phyloP scores from a whole-genome alignment of 441 rosid genomes.

The Sinapis alba region DNA sequence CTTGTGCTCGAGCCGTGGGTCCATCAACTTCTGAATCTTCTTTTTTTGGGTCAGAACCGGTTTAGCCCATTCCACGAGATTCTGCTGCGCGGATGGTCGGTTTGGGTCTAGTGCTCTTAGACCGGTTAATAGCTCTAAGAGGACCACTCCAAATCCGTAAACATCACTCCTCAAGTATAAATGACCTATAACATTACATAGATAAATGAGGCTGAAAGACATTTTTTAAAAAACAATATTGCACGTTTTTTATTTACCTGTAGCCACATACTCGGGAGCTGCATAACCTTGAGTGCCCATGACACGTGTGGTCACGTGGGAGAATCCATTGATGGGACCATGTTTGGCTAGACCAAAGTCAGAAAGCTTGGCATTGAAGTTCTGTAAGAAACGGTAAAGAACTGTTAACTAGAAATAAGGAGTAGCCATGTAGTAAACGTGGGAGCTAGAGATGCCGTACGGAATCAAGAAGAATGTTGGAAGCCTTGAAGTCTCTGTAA shows the following conservation, averaged over 20 bases:
- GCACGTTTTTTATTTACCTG: slow-evolving; percentile 49
- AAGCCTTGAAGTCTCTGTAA: slow-evolving; percentile 84
- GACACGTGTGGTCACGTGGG: slow-evolving; percentile 74
- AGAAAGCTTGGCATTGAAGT: slow-evolving; percentile 72
- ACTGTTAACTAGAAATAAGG: not conserved
- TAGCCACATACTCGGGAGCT: slow-evolving; percentile 83
- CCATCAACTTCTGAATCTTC: slow-evolving; percentile 69
- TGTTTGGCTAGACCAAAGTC: slow-evolving; percentile 85
- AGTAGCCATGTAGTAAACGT: not conserved
- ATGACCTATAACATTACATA: slow-evolving; percentile 56
- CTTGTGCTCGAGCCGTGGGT: slow-evolving; percentile 55
- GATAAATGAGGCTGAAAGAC: not conserved
- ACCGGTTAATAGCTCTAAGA: slow-evolving; percentile 81
- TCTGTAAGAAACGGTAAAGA: slow-evolving; percentile 41
- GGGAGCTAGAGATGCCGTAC: slow-evolving; percentile 39
- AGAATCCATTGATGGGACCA: slow-evolving; percentile 70
- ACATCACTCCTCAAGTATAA: slow-evolving; percentile 85
- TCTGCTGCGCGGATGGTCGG: slow-evolving; percentile 51
- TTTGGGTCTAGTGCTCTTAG: slow-evolving; percentile 57
- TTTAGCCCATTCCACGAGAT: slow-evolving; percentile 66
- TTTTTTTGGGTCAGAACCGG: slow-evolving; percentile 49
- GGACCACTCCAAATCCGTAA: slow-evolving; percentile 87
- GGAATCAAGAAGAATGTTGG: slow-evolving; percentile 80
- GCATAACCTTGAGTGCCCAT: slow-evolving; percentile 90
- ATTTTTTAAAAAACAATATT: not conserved